Conservation (phyloP, 306 rosid genomes). For the Oemleria cerasiformis region DNA sequence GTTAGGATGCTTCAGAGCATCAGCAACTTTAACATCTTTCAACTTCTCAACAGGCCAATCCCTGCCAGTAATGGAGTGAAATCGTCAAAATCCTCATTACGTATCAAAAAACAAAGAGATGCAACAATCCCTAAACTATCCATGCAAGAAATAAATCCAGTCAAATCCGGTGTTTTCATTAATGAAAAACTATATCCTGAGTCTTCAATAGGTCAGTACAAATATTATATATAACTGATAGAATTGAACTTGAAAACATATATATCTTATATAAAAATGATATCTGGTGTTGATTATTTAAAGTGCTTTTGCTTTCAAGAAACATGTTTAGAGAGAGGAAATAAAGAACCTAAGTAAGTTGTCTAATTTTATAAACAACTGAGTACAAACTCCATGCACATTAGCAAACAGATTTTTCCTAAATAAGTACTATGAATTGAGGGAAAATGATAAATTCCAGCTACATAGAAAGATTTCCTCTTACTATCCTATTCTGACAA, state of each 20-base stretch:
- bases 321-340: background rate
- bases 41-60: conserved; percentile 95
- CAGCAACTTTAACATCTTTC: conserved; percentile 95
- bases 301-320: conserved; percentile 8
- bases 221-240: background rate
- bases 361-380: background rate
- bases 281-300: conserved; percentile 1
- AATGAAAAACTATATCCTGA: conserved; percentile 5
- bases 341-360: background rate
- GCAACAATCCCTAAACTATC: background rate
- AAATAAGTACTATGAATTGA: background rate
- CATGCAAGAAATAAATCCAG: background rate
- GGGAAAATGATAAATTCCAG: background rate
- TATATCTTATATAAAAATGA: background rate
- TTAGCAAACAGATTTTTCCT: background rate
- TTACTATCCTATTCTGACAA: conserved; percentile 2
- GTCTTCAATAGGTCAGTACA: background rate
- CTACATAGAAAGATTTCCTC: background rate
- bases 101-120: background rate
- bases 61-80: conserved; percentile 40
- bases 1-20: conserved; percentile 97
- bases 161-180: background rate
- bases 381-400: background rate
- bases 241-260: background rate
- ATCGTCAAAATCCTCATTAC: background rate